Base-by-base conservation (phyloP, 1,139 yeast species). In the Lodderomyces metapsilosis region DNA sequence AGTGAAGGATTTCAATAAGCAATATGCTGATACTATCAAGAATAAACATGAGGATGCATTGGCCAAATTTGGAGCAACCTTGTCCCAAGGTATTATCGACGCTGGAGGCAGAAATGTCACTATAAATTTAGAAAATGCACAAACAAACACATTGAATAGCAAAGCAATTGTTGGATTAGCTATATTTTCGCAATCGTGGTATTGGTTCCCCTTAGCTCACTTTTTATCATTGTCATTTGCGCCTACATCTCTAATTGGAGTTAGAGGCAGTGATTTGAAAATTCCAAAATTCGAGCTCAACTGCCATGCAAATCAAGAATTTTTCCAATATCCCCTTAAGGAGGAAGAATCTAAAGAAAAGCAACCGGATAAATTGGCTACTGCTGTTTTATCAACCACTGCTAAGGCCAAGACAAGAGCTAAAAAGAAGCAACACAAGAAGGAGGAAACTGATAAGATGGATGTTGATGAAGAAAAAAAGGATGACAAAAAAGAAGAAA, bases 91-190 rank as follows among this genome's bases (percentile, higher is more conserved):
- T 63, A 92, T 92, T 52, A 84, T 94, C 61, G 98, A 92, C 67
- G 98, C 98, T 11, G 98, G 98, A 66, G 99, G 99, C 16, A 82
- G 98, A 61, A 92, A 94, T 57, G 95, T 88, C n/a, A 91, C 98
- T 1, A 89, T 92, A 50, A 86, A 86, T 52, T 73, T 92, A 43
- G 98, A 92, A 63, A 88, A 92, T 60, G 58, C 82, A n/a, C 92
- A 88, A 52, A 88, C 96, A 28, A 95, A 89, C 47, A 89, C 96
- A 12, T 76, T 92, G 51, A 92, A 92, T 62, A 82, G 84, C 62
- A 86, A 86, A 58, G 94, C 97, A 0, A 84, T 94, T 53, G 95
- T 91, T 45, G 98, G 99, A 34, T 72, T 94, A 54, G 82, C 95
- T 0, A 78, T 92, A 47, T 94, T 92, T 61, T 73, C 85, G 5